Evolutionary conservation across 2,329 filamentous ascomycete genomes (phyloP).

Genomic region (Cercospora berteroae): DNA sequence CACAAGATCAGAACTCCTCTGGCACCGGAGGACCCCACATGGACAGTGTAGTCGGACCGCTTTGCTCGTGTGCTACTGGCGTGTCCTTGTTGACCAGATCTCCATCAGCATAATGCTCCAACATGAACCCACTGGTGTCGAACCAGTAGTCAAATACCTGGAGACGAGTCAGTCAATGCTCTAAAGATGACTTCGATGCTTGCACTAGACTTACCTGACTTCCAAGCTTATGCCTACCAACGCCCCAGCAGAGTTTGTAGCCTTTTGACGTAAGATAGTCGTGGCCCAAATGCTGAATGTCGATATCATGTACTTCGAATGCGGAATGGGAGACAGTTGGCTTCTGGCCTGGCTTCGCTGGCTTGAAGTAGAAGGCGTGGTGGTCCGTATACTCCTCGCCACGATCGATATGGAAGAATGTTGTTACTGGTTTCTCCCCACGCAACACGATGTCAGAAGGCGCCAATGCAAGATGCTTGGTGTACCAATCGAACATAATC

Average conservation of each 20-base stretch:
- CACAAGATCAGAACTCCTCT: constrained; percentile 9
- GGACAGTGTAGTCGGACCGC: constrained; percentile 30
- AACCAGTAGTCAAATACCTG: constrained; percentile 70
- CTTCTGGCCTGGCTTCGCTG: constrained; percentile 28
- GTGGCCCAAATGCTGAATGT: constrained; percentile 68
- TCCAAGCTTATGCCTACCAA: constrained; percentile 51
- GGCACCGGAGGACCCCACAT: constrained; percentile 38
- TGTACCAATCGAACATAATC: constrained; percentile 39
- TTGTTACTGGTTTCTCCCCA: constrained; percentile 20
- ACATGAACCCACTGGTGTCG: constrained; percentile 21
- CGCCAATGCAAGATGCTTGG: constrained; percentile 47
- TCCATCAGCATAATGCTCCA: constrained; percentile 61
- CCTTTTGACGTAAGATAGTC: constrained; percentile 49
- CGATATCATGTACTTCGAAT: constrained; percentile 70
- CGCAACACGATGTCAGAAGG: constrained; percentile 44
- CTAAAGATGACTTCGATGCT: background rate
- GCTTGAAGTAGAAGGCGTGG: constrained; percentile 54
- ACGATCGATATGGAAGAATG: constrained; percentile 56
- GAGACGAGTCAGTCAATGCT: background rate
- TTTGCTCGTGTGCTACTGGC: constrained; percentile 38
- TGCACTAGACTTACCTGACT: background rate
- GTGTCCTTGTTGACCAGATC: constrained; percentile 62
- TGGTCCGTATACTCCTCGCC: constrained; percentile 54
- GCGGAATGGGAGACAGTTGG: constrained; percentile 62
- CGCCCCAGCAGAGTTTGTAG: constrained; percentile 65